Percentiles rank a stretch among this genome's conserved stretches.
Evolutionary conservation across 2,329 filamentous ascomycete genomes (phyloP).

Genomic region (Claviceps humidiphila): DNA sequence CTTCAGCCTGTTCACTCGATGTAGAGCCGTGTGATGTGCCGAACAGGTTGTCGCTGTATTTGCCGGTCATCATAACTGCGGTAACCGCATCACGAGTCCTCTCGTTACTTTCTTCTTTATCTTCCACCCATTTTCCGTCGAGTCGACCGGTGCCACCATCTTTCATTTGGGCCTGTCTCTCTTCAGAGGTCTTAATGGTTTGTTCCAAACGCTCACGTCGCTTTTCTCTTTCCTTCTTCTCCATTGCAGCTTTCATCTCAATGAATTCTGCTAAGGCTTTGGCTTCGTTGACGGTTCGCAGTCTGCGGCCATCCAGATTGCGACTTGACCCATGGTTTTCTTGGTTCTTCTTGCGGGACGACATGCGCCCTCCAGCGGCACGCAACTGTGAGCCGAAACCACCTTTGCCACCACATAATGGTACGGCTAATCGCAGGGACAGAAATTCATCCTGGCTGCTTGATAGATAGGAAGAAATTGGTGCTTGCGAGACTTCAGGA

Average conservation of each 20-base stretch:
- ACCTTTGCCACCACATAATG: constrained; percentile 85
- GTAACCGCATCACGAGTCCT: constrained; percentile 66
- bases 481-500: constrained; percentile 33
- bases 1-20: constrained; percentile 20
- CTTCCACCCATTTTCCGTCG: constrained; percentile 89
- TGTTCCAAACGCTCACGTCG: constrained; percentile 75
- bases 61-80: constrained; percentile 52
- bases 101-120: constrained; percentile 80
- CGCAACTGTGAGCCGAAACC: constrained; percentile 95
- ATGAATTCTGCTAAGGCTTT: constrained; percentile 92
- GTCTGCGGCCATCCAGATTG: constrained; percentile 78
- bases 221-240: constrained; percentile 81
- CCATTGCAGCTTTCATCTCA: constrained; percentile 94
- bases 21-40: constrained; percentile 37
- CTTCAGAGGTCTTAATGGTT: constrained; percentile 73
- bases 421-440: constrained; percentile 65
- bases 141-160: constrained; percentile 58
- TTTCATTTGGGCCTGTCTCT: constrained; percentile 69
- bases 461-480: constrained; percentile 50
- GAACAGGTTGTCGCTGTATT: constrained; percentile 47
- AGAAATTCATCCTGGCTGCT: constrained; percentile 52
- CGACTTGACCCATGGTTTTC: constrained; percentile 84
- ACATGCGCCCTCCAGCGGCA: constrained; percentile 96
- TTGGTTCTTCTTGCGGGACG: constrained; percentile 72
- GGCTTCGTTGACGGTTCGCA: constrained; percentile 88